These are phyloP conservation scores for Fusarium pininemorale DNA, from an alignment of 2,329 filamentous ascomycete species.

Conservation along the genomic window DNA sequence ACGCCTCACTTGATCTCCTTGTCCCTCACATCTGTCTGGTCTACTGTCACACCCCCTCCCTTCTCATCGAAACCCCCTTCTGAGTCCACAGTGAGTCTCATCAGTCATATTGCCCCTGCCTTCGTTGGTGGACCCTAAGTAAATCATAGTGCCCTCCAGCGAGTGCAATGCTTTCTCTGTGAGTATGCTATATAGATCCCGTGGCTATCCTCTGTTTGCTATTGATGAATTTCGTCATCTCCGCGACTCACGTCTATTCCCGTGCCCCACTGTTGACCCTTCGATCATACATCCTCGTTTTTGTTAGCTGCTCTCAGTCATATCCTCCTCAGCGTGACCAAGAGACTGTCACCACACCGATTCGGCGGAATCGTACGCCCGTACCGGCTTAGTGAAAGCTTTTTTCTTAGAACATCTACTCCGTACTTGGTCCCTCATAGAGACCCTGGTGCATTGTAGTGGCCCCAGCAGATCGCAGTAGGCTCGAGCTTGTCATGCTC, in stretches of 20 bases:
- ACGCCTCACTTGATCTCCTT: conserved; percentile 40
- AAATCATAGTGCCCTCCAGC: conserved; percentile 29
- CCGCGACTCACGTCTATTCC: conserved; percentile 35
- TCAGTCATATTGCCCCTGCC: conserved; percentile 39
- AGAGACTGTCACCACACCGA: conserved; percentile 38
- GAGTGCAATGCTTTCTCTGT: conserved; percentile 31
- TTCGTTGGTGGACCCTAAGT: conserved; percentile 31
- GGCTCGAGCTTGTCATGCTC: conserved; percentile 54
- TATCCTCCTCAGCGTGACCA: conserved; percentile 37
- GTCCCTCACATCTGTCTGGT: conserved; percentile 17
- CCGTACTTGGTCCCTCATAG: conserved; percentile 40
- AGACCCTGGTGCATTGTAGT: conserved; percentile 54
- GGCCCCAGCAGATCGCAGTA: conserved; percentile 49
- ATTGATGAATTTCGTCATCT: conserved; percentile 40
- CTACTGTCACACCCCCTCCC: conserved; percentile 25
- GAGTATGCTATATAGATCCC: conserved; percentile 41
- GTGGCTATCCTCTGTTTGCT: conserved; percentile 34
- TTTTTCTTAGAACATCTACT: conserved; percentile 12
- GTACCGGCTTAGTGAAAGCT: conserved; percentile 35
- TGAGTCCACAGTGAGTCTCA: conserved; percentile 32
- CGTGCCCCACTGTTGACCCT: conserved; percentile 29
- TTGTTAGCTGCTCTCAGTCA: conserved; percentile 34
- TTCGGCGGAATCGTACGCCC: conserved; percentile 39
- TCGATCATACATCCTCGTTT: conserved; percentile 16
- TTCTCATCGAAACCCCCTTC: conserved; percentile 27